Evolutionary conservation across 495 filamentous ascomycete species (phyloP), one percentile per base, ranked within the genome.

Genomic region (Apodospora peruviana): DNA sequence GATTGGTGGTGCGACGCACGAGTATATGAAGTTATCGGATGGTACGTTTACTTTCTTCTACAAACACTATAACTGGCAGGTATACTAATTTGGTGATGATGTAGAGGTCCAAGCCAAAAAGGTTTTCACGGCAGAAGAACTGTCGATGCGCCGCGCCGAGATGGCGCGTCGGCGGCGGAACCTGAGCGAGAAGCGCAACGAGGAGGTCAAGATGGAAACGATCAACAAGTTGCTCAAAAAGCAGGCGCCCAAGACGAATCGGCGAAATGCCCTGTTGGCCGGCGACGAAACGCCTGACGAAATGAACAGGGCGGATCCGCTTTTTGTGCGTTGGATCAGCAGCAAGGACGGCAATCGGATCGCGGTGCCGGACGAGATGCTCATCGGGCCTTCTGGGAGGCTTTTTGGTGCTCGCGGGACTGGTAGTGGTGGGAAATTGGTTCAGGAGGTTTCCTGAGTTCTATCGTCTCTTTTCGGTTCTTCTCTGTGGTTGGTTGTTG

Each of bases 171-270:
- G 93, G 25, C 74, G 93, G 43, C 94, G 96, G 65, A 96, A 97
- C 56, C 78, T 98, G n/a, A 93, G 87, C 54, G 93, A 97, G 63
- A 96, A 96, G 75, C 86, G 93, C 21, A 93, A 96, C 48, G 94
- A 98, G 61, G 94, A 98, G 72, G 94, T 97, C 72, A 98, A 98
- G 91, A 95, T 95, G 85, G 91, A 96, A 65, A 98, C 93, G 12
- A 96, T 98, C 75, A 96, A 97, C 69, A 88, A 91, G 45, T 82
- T 98, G 22, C 82, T 97, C 44, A 90, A 90, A 66, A 96, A 95
- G 59, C 94, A 96, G 70, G 87, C 90, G 4, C 91, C 91, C 18
- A 97, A 96, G 67, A 74, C 70, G 34, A 79, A 84, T 76, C 53
- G 84, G 76, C 76, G 72, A 47, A 61, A 50, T 51, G 62, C 56